Conservation (phyloP, 805 yeast species). For the Yarrowia sp. region DNA sequence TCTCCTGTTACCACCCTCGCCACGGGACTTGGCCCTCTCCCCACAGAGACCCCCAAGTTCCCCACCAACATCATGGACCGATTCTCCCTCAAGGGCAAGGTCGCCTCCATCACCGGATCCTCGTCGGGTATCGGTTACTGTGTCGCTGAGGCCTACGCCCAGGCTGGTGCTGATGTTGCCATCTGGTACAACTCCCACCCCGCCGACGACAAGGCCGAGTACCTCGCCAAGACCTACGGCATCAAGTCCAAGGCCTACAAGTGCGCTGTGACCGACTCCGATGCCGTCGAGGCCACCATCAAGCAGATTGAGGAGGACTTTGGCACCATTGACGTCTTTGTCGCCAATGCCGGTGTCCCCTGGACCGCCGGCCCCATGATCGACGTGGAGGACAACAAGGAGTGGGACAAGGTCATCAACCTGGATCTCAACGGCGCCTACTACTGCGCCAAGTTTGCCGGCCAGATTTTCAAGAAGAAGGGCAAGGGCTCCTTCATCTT, state of each 20-base stretch:
- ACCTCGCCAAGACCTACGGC: conserved; percentile 53
- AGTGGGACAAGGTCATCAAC: conserved; percentile 70
- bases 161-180: conserved; percentile 83
- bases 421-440: conserved; percentile 78
- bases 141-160: conserved; percentile 77
- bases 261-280: conserved; percentile 52
- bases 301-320: conserved; percentile 59
- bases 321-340: conserved; percentile 76
- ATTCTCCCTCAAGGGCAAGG: conserved; percentile 76
- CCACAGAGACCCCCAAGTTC: conserved; percentile 52
- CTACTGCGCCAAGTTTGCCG: conserved; percentile 72
- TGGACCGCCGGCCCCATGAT: conserved; percentile 67
- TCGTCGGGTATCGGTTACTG: conserved; percentile 80
- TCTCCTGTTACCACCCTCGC: conserved; percentile 32
- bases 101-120: conserved; percentile 82
- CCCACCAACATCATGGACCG: conserved; percentile 57
- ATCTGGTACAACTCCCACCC: conserved; percentile 63
- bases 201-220: conserved; percentile 59
- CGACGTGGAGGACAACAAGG: conserved; percentile 45
- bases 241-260: conserved; percentile 63
- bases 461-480: conserved; percentile 66
- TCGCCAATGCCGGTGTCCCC: conserved; percentile 86
- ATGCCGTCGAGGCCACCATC: conserved; percentile 49
- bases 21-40: conserved; percentile 45
- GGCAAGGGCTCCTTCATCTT: conserved; percentile 74